Evolutionary conservation across 1,284 basidiomycete genomes (phyloP), one percentile per base, ranked within the genome.

Genomic region (Ceratobasidium sp.): DNA sequence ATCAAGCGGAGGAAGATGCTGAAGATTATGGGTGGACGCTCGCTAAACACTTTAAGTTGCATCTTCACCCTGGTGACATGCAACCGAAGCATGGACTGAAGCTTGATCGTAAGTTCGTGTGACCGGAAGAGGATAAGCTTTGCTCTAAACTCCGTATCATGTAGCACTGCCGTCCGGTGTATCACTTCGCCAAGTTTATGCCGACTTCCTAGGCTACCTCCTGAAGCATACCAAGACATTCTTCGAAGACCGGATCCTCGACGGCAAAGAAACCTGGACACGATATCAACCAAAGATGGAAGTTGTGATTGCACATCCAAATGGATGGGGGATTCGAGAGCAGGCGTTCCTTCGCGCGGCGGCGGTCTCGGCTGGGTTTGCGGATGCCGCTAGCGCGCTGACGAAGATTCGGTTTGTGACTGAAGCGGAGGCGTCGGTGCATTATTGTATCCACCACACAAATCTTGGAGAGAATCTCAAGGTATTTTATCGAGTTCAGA

Each of bases 381-480:
- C 56, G 2, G 27, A n/a, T 1, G 29, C 62, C 4, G 36, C 75
- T 9, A 22, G 29, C 41, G 53, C 77, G 8, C 15, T 19, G 17
- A 54, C 24, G 17, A 62, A 44, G 15, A 57, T 74, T 17, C 47
- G 64, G 11, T 78, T 78, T 41, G 62, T 78, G 9, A 69, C 69
- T 14, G 77, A 78, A 50, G 77, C 66, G 0, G 77, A 78, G 53
- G 77, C 77, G 4, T 75, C 74, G 1, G 77, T 78, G 11, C 77
- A 78, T 60, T 78, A 75, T 27, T 73, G 64, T 11, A 63, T 78
- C 29, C 51, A 73, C 22, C 53, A 78, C 17, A 75, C 71, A 15
- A 72, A 77, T 27, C 57, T 75, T 17, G 75, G 64, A 1, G 62
- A 14, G 33, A 44, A 72, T 2, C 31, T 67, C 5, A 45, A 66